Base-by-base conservation (phyloP, 2,329 filamentous ascomycete species). In the Cladobotryum protrusum region DNA sequence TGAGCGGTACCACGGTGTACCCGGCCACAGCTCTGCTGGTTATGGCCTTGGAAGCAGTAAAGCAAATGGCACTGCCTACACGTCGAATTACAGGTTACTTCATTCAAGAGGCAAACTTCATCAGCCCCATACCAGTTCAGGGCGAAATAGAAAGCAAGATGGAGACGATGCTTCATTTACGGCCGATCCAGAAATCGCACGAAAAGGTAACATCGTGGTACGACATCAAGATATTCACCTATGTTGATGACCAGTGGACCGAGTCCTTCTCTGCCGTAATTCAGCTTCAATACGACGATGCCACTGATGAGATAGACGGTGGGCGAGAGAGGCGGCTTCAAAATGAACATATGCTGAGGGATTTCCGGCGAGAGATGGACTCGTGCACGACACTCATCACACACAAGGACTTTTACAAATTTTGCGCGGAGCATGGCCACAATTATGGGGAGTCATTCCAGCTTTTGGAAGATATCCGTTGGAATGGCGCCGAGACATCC, bases 31-130 rank as follows among this genome's bases (percentile, higher is more conserved):
- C 45, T 39, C 52, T 13, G 57, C 48, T 76, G 1, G 60, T 64
- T 4, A 72, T 76, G 62, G 70, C 65, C 1, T 64, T 68, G 4
- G 72, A 74, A 54, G 72, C 72, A 3, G 59, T 57, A 12, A 47
- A 52, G 3, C 53, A 59, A 42, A 40, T 58, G 12, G n/a, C 14
- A 14, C 15, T 39, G 11, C 15, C 8, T 7, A 43, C 20, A 6
- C 34, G 7, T 2, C 32, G 34, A 8, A 14, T 51, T 1, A 8
- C 45, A n/a, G 49, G 49, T 15, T 51, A 32, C 40, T 34, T 47
- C 2, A 13, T 51, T 13, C 43, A 47, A n/a, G 20, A 51, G 18
- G 49, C 44, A 2, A 20, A 40, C 13, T 47, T 47, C 19, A n/a
- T 47, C 11, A 32, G 17, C 13, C 49, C 44, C 4, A 47, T 47